These are phyloP conservation scores for Nyctanthes arbortristis DNA, from an alignment of 257 asterid genomes.

Conservation along the genomic window DNA sequence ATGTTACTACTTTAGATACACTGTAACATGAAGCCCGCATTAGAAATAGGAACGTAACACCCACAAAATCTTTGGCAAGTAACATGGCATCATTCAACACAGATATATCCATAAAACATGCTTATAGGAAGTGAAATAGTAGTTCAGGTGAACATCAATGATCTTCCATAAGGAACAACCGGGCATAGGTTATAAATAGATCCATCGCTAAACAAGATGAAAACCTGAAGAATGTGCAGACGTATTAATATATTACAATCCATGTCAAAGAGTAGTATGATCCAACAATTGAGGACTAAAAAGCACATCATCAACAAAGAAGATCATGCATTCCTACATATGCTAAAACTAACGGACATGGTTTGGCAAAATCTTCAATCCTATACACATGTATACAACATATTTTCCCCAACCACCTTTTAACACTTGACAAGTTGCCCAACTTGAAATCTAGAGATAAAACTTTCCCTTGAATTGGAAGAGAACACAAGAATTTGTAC, in stretches of 20 bases:
- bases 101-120: neutral
- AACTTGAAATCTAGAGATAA: constrained; percentile 5
- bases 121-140: neutral
- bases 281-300: neutral
- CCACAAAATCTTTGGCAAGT: neutral
- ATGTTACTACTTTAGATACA: neutral
- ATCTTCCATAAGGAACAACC: constrained; percentile 94
- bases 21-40: too few relatives aligned
- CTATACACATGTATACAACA: neutral
- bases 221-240: constrained; percentile 60
- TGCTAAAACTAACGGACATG: neutral
- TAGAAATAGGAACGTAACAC: too few relatives aligned
- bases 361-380: constrained; percentile 2
- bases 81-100: neutral
- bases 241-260: constrained; percentile 20
- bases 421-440: constrained; percentile 1
- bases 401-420: neutral
- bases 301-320: neutral
- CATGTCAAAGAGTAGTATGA: neutral
- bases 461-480: neutral
- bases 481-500: neutral
- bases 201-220: constrained; percentile 87
- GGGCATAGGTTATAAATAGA: constrained; percentile 85
- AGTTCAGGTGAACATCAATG: constrained; percentile 1
- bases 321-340: neutral